Percentiles rank a stretch among this genome's conserved stretches.
Conservation (phyloP, 2,329 filamentous ascomycete genomes). For the Onygenales sp. region DNA sequence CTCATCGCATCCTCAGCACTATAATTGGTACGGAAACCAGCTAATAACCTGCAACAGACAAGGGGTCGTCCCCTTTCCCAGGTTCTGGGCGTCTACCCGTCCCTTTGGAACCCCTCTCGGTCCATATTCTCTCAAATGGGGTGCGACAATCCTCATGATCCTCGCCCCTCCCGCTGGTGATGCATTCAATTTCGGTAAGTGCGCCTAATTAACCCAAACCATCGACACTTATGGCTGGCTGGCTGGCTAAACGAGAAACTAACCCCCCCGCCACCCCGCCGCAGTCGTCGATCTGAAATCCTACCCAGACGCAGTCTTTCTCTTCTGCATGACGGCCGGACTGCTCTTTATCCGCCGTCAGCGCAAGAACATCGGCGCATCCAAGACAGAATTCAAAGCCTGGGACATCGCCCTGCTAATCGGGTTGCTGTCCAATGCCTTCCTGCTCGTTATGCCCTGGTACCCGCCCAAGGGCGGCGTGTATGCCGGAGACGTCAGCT, state of each 20-base stretch:
- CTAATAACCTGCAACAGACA: constrained; percentile 31
- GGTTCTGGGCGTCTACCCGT: constrained; percentile 53
- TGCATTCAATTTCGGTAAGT: constrained; percentile 52
- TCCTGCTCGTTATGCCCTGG: constrained; percentile 61
- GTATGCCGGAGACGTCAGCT: constrained; percentile 56
- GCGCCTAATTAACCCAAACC: background rate
- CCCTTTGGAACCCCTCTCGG: constrained; percentile 56
- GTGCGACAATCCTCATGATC: constrained; percentile 51
- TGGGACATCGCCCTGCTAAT: constrained; percentile 53
- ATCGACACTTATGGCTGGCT: too few species aligned
- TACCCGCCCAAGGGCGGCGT: constrained; percentile 54
- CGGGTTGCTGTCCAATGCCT: constrained; percentile 50
- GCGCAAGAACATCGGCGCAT: constrained; percentile 42
- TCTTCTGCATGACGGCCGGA: constrained; percentile 47
- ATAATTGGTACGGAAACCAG: background rate
- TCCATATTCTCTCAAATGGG: constrained; percentile 50
- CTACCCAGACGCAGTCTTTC: constrained; percentile 52
- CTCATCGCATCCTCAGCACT: background rate
- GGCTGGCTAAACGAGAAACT: background rate
- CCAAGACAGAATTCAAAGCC: constrained; percentile 44
- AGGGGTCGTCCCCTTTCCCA: constrained; percentile 51
- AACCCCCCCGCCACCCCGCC: background rate
- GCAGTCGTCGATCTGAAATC: constrained; percentile 50
- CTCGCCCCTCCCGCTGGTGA: constrained; percentile 52
- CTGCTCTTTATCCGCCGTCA: constrained; percentile 49